Base-by-base conservation (phyloP, 2,329 filamentous ascomycete genomes). In the Pestalotiopsis sp. region DNA sequence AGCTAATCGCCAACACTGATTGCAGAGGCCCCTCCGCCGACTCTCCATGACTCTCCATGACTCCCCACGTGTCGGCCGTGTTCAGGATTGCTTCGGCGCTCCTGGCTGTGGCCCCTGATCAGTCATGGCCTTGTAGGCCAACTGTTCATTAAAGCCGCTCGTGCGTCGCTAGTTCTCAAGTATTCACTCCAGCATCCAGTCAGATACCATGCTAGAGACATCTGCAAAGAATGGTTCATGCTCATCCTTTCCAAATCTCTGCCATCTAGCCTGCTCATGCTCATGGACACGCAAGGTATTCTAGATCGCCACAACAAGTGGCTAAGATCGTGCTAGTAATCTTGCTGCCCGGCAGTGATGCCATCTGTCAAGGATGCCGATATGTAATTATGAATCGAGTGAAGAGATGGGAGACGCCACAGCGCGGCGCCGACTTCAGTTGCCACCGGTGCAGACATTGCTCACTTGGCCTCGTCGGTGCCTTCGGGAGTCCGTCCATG, bases 381-480 rank as follows among this genome's bases (percentile, higher is more conserved):
- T 62, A 62, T 58, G 12, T 58, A 23, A 68, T 66, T 63, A 52
- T 70, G 68, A 68, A 66, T 57, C 67, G 59, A 41, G 70, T 72
- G 72, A 72, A 73, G 72, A 75, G 74, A 73, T 72, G 70, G 69
- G 67, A 72, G 31, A 74, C 75, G 75, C 72, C 70, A 60, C 69
- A 73, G 72, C 74, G 75, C 75, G 75, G 71, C 75, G 76, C 76
- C 70, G 72, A 71, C 73, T 70, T 49, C 45, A 57, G 64, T 69
- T 64, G 61, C 68, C 67, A 75, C 49, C 31, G 52, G 38, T 58
- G 63, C 64, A 36, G 62, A 38, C 58, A 58, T 41, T 38, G 60
- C 68, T 78, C 81, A 84, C 78, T 86, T 86, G 66, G 81, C 78
- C 75, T 85, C 84, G 57, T 85, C 83, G 7, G 79, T 77, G 67